Evolutionary conservation across 1,284 basidiomycete species (phyloP).

Genomic region (Irpex sp.): DNA sequence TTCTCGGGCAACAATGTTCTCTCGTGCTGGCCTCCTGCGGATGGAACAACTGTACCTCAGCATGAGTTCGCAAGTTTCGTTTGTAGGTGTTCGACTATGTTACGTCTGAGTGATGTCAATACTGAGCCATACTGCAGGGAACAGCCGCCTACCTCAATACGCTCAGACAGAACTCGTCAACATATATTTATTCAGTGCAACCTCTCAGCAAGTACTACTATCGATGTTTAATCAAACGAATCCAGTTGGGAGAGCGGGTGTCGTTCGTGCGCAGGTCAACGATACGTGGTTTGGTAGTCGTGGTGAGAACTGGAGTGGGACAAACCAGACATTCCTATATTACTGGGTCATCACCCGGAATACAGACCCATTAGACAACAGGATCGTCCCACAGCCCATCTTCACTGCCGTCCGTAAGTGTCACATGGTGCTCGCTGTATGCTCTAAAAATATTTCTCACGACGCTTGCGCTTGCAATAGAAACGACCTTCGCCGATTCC

Average conservation of each 20-base stretch:
- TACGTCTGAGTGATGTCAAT: background rate
- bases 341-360: constrained; percentile 69
- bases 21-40: constrained; percentile 64
- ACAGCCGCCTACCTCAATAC: constrained; percentile 43
- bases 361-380: constrained; percentile 47
- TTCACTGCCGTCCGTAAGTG: constrained; percentile 77
- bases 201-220: constrained; percentile 49
- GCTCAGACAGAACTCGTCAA: constrained; percentile 49
- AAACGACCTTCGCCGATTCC: constrained; percentile 70
- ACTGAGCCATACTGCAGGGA: constrained; percentile 36
- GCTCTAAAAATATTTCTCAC: constrained; percentile 9
- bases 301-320: constrained; percentile 48
- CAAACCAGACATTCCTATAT: constrained; percentile 58
- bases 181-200: constrained; percentile 68
- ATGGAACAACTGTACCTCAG: constrained; percentile 50
- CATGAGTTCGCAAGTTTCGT: constrained; percentile 71
- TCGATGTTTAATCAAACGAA: constrained; percentile 38
- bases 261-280: constrained; percentile 52
- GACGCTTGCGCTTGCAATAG: constrained; percentile 32
- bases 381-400: constrained; percentile 58
- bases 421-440: constrained; percentile 4
- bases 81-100: constrained; percentile 2
- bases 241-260: constrained; percentile 52
- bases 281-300: constrained; percentile 70
- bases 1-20: constrained; percentile 60